These are phyloP conservation scores for Cinnamomum chago DNA, from an alignment of 164 flowering plant species.

Conservation along the genomic window DNA sequence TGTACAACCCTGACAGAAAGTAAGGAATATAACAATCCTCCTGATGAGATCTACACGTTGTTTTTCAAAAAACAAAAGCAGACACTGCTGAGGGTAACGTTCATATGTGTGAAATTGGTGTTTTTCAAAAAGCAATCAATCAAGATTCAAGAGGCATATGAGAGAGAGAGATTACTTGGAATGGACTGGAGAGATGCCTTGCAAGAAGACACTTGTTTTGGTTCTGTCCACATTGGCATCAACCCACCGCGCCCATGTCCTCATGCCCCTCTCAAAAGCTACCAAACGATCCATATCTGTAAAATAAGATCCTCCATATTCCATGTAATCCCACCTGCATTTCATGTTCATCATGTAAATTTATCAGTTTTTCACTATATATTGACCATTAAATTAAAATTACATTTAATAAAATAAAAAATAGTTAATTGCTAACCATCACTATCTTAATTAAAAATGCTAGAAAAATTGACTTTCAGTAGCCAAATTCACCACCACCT, in stretches of 20 bases:
- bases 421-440: too few relatives aligned
- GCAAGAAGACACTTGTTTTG: slow-evolving; percentile 67
- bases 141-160: not conserved
- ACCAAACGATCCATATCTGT: slow-evolving; percentile 72
- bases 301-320: slow-evolving; percentile 48
- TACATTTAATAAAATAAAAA: too few relatives aligned
- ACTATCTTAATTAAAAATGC: not conserved
- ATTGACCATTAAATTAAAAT: too few relatives aligned
- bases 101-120: too few relatives aligned
- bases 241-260: slow-evolving; percentile 85
- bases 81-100: not conserved
- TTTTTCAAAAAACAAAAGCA: too few relatives aligned
- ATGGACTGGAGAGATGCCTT: slow-evolving; percentile 80
- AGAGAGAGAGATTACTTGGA: slow-evolving; percentile 47
- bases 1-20: too few relatives aligned
- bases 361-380: too few relatives aligned
- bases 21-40: too few relatives aligned
- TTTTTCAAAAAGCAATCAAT: not conserved
- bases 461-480: not conserved
- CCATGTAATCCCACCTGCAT: slow-evolving; percentile 83
- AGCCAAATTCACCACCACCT: not conserved
- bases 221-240: slow-evolving; percentile 53
- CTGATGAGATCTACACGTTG: too few relatives aligned
- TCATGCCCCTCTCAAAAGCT: slow-evolving; percentile 64
- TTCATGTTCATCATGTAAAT: not conserved